Percentiles rank a stretch among this genome's conserved stretches.
Conservation (phyloP, 768 basidiomycete species). For the Lactarius tabidus region DNA sequence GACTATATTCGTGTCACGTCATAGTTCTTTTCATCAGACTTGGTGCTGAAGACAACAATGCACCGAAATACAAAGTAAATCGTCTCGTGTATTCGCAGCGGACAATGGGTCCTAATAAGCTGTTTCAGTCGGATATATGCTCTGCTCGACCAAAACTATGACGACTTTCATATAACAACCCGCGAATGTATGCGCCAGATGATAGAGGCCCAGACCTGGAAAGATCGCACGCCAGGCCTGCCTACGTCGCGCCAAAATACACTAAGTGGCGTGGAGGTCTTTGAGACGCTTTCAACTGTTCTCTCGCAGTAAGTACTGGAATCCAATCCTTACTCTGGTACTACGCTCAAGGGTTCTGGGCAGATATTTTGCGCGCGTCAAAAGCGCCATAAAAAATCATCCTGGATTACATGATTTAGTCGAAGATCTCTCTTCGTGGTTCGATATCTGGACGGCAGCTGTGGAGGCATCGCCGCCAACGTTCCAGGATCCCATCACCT, state of each 20-base stretch:
- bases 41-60: conserved; percentile 33
- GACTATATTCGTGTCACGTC: neutral
- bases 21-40: conserved; percentile 33
- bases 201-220: conserved; percentile 28
- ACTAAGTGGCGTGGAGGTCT: conserved; percentile 30
- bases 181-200: conserved; percentile 27
- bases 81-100: neutral
- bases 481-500: conserved; percentile 46
- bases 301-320: conserved; percentile 23
- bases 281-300: conserved; percentile 31
- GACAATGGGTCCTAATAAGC: neutral
- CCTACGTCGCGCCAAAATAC: conserved; percentile 19
- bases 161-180: conserved; percentile 25
- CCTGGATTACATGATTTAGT: conserved; percentile 43
- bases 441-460: conserved; percentile 44
- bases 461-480: conserved; percentile 36
- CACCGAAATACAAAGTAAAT: conserved; percentile 33
- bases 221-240: conserved; percentile 23
- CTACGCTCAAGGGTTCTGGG: neutral
- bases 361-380: conserved; percentile 57
- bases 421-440: conserved; percentile 42
- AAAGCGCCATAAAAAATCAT: conserved; percentile 46
- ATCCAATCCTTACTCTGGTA: neutral
- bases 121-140: conserved; percentile 26
- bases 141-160: conserved; percentile 32